Base-by-base conservation (phyloP, 164 flowering plant genomes). In the Magnolia changhungtana region DNA sequence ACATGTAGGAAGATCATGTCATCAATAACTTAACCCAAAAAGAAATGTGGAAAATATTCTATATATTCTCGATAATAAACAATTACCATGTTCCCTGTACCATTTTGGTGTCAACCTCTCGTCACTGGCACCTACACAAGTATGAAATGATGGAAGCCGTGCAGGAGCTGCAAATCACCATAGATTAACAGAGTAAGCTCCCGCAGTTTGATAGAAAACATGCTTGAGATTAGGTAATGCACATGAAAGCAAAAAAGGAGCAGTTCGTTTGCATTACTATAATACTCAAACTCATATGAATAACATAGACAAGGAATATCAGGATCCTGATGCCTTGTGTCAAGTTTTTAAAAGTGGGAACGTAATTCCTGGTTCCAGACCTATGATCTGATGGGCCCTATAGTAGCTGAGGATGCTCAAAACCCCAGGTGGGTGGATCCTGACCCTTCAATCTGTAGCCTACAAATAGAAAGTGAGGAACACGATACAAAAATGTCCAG, bases 81-180 rank as follows among this genome's bases (percentile, higher is more conserved):
- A 50, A n/a, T 81, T 89, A 92, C 99, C 99, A 77, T 94, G 90
- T 75, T 96, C 94, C 69, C 86, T 89, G 79, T 96, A 92, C 99
- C 98, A 96, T 84, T 92, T 92, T 77, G 90, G 94, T 50, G 98
- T 90, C 78, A 96, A 72, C 74, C 92, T 90, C 81, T 91, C 98
- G 72, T 92, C 97, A 84, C 89, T 87, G 61, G 90, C 84, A 80
- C 95, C 98, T 20, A 96, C 96, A 82, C 99, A 96, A 61, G 98
- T 94, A 81, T 96, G 96, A 82, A 96, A 94, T 66, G 97, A 85
- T 69, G 98, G 97, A 78, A 94, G 93, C 29, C 95, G 95, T 64
- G 93, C 88, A 74, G 98, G 92, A 82, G 80, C 99, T 96, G 94
- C 83, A 84, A 49, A 64, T 37, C 29, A 72, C 11, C 58, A 55